Evolutionary conservation across 2,329 filamentous ascomycete species (phyloP), one percentile per base, ranked within the genome.

Genomic region (Dactylella cylindrospora): DNA sequence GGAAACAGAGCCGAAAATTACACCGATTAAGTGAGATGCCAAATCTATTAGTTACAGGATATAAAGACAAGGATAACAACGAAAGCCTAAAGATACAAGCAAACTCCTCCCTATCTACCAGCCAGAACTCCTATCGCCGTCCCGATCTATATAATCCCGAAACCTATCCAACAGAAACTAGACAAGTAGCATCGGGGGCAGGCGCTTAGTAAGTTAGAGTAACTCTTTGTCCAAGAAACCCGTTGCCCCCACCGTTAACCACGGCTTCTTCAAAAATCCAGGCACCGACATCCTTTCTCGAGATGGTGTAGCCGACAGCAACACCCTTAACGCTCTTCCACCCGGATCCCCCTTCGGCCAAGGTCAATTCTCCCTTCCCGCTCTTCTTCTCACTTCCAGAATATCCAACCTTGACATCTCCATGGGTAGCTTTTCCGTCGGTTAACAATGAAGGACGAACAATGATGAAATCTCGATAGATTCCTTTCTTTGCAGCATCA

Each of bases 261-360:
- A 78, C 31, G 20, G 75, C 33, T 12, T 76, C 73, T 41, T 76
- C 69, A 19, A 73, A 76, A 6, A 79, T 70, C 76, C 77, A 80
- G 51, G 67, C 70, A 0, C 78, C 78, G 2, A 75, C 72, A 57
- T 79, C 78, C 57, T 76, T 75, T 28, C 77, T 68, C 5, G 72
- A 74, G 39, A 80, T 78, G 1, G 71, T 73, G 50, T 78, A 79
- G 3, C 78, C 78, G 2, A 78, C 67, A 2, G 70, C 75, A 28
- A 68, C 61, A 0, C 68, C 71, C 67, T 76, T 72, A 1, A 66
- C 66, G 40, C 64, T 64, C 10, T 65, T 57, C 65, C 68, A 67
- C 2, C 55, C 64, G 47, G 43, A 49, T 23, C 68, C 52, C 15
- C 59, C 59, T 13, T 64, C 39, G 3, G 36, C 29, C 23, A 50